Evolutionary conservation across 352 stramenopile genomes (phyloP).

Genomic region (Lagenidium giganteum): DNA sequence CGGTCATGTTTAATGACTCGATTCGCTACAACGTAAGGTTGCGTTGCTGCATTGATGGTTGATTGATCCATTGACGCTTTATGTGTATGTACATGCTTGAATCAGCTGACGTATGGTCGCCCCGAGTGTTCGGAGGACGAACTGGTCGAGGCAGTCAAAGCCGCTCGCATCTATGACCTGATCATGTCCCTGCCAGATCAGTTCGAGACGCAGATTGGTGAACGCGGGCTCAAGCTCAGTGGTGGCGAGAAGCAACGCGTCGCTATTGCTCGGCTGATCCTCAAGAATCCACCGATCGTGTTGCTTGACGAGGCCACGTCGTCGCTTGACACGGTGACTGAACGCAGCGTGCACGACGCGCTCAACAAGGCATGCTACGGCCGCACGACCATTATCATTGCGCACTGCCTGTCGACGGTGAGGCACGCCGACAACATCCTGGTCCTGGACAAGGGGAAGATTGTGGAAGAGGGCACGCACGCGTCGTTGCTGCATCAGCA

Average conservation of each 20-base stretch:
- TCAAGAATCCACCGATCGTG: slow-evolving; percentile 77
- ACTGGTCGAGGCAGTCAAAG: slow-evolving; percentile 84
- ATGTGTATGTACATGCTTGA: slow-evolving; percentile 37
- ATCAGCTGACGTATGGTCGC: slow-evolving; percentile 89
- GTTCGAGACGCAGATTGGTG: slow-evolving; percentile 88
- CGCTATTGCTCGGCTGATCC: slow-evolving; percentile 68
- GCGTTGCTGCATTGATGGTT: not conserved
- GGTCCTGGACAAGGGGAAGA: slow-evolving; percentile 45
- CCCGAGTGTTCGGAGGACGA: slow-evolving; percentile 86
- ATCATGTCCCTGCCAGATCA: slow-evolving; percentile 89
- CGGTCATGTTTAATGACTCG: slow-evolving; percentile 97
- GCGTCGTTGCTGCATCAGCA: slow-evolving; percentile 27
- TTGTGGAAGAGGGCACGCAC: slow-evolving; percentile 52
- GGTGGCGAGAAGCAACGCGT: slow-evolving; percentile 83
- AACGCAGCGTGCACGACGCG: slow-evolving; percentile 62
- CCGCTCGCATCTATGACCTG: slow-evolving; percentile 92
- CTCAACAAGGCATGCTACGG: slow-evolving; percentile 41
- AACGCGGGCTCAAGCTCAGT: slow-evolving; percentile 73
- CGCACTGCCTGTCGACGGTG: slow-evolving; percentile 77
- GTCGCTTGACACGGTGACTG: slow-evolving; percentile 70
- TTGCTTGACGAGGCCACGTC: slow-evolving; percentile 78
- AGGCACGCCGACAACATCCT: slow-evolving; percentile 66
- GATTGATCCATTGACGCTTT: not conserved
- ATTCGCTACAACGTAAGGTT: slow-evolving; percentile 92
- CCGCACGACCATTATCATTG: slow-evolving; percentile 75